A percentile compares a stretch with the other conserved stretches of the same genome.
These are phyloP conservation scores for Aspergillus avenaceus DNA, from an alignment of 495 filamentous ascomycete species.

Conservation along the genomic window DNA sequence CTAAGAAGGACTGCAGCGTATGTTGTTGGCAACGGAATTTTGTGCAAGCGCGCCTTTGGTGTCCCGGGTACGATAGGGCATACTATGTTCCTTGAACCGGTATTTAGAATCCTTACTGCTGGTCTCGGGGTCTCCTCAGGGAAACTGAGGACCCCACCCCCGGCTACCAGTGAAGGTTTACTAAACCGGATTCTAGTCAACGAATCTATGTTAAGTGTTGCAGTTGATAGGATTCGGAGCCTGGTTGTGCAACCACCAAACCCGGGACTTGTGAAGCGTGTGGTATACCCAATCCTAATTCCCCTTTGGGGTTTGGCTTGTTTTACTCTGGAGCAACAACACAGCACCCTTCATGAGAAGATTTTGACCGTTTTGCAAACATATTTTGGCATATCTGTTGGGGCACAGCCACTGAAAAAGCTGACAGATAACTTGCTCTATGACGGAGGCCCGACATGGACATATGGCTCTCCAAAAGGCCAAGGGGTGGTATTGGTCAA, in stretches of 20 bases:
- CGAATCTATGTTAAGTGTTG: slow-evolving; percentile 23
- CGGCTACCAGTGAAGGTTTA: background rate
- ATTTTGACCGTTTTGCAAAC: slow-evolving; percentile 36
- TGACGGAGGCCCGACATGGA: slow-evolving; percentile 47
- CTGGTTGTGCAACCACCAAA: slow-evolving; percentile 67
- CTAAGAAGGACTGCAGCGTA: slow-evolving; percentile 64
- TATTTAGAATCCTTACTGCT: slow-evolving; percentile 60
- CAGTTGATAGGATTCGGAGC: slow-evolving; percentile 53
- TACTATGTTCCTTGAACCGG: slow-evolving; percentile 61
- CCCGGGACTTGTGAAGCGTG: slow-evolving; percentile 65
- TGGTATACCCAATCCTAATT: slow-evolving; percentile 60
- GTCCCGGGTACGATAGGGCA: slow-evolving; percentile 67
- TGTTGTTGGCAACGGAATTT: slow-evolving; percentile 68
- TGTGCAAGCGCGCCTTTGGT: slow-evolving; percentile 62
- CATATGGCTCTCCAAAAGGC: slow-evolving; percentile 30
- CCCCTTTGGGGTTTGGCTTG: slow-evolving; percentile 65
- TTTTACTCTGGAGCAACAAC: slow-evolving; percentile 41
- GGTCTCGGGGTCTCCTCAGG: slow-evolving; percentile 25
- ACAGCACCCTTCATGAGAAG: slow-evolving; percentile 24
- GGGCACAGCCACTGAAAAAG: slow-evolving; percentile 37
- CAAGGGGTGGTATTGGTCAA: slow-evolving; percentile 34
- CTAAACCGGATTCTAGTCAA: slow-evolving; percentile 17
- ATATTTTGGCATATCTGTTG: slow-evolving; percentile 47
- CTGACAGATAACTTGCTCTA: slow-evolving; percentile 49
- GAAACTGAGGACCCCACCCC: slow-evolving; percentile 18